phyloP scores from a whole-genome alignment of 106 monocot species.

The Chionographis japonica region DNA sequence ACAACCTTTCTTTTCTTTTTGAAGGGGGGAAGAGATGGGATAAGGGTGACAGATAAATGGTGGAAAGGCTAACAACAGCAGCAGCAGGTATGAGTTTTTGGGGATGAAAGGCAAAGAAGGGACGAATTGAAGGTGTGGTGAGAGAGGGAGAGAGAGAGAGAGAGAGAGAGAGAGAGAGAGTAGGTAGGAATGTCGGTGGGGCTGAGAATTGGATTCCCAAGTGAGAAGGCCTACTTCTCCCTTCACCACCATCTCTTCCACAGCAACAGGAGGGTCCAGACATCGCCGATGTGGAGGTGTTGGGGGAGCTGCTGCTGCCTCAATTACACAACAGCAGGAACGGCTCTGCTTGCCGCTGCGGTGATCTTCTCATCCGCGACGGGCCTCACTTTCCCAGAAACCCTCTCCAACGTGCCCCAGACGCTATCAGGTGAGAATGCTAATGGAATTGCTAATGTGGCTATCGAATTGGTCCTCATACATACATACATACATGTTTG shows the following conservation, averaged over 20 bases:
- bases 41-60: no score
- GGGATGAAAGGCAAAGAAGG: neutral
- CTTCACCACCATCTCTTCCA: neutral
- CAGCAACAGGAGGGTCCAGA: neutral
- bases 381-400: constrained; percentile 30
- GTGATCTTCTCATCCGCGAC: constrained; percentile 41
- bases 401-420: constrained; percentile 66
- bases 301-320: no score
- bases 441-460: no score
- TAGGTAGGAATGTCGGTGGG: neutral
- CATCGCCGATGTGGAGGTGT: neutral
- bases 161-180: neutral
- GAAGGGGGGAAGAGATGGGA: no score
- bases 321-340: neutral
- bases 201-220: no score
- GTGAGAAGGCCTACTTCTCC: neutral
- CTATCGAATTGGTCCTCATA: no score
- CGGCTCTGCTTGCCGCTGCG: constrained; percentile 44
- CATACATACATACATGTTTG: no score
- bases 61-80: no score
- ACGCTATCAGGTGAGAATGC: constrained; percentile 55
- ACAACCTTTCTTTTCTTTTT: no score
- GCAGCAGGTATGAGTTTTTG: neutral
- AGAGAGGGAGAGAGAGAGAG: no score
- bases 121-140: no score